These are phyloP conservation scores for Saccharomyces hybrid DNA, from an alignment of 1,139 yeast genomes.

Conservation along the genomic window DNA sequence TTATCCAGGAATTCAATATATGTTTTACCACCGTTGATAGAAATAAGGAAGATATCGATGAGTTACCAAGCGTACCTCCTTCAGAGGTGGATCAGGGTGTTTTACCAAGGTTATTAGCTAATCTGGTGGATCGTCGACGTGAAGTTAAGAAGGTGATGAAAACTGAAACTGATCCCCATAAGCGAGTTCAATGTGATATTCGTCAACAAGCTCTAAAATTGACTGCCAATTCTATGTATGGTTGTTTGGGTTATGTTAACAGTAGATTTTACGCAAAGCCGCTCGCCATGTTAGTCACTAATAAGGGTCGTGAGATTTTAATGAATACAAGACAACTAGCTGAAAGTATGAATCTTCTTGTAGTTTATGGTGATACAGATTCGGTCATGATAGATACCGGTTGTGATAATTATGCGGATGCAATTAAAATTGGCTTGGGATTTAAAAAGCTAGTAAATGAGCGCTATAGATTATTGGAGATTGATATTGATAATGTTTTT, in stretches of 20 bases:
- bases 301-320: constrained; percentile 90
- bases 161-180: constrained; percentile 56
- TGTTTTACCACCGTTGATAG: constrained; percentile 94
- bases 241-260: constrained; percentile 88
- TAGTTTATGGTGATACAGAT: constrained; percentile 97
- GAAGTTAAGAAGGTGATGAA: constrained; percentile 85
- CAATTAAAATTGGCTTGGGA: constrained; percentile 73
- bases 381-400: constrained; percentile 98
- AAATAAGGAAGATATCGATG: constrained; percentile 53
- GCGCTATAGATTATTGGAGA: constrained; percentile 76
- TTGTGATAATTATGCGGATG: constrained; percentile 58
- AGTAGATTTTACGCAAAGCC: constrained; percentile 96
- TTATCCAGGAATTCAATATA: constrained; percentile 92
- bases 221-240: constrained; percentile 98
- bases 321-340: constrained; percentile 92
- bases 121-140: constrained; percentile 83
- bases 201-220: constrained; percentile 93
- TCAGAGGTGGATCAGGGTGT: constrained; percentile 62
- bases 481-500: constrained; percentile 91
- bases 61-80: constrained; percentile 66
- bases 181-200: constrained; percentile 78
- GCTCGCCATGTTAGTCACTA: constrained; percentile 89
- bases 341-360: constrained; percentile 71
- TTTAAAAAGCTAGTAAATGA: constrained; percentile 84
- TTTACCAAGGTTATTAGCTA: constrained; percentile 73